Base-by-base conservation (phyloP, 2,329 filamentous ascomycete species). In the Dactylonectria estremocensis region DNA sequence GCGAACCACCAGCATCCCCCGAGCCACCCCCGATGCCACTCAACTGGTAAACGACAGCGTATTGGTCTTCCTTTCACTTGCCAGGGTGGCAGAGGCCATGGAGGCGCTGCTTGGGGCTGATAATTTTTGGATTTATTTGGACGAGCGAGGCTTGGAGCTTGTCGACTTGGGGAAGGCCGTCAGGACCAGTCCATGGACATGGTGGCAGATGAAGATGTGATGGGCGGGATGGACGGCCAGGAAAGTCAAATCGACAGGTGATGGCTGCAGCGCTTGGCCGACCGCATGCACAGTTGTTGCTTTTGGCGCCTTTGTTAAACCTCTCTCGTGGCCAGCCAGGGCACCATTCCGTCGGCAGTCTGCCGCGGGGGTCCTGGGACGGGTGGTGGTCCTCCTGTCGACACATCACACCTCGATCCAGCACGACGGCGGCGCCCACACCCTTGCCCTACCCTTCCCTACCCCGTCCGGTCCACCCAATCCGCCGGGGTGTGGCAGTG, bases 341-440 rank as follows among this genome's bases (percentile, higher is more conserved):
- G 49, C 61, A 66, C 60, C 67, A 61, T 70, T 62, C 59, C 55
- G 70, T 67, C 52, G 63, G 56, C 54, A 71, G 65, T 69, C 62
- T 61, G 58, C 31, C 54, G 50, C 68, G 63, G 64, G 65, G 66
- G 46, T 16, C 14, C 59, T 28, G 24, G 63, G 66, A 55, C 54
- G 61, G 52, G 49, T 54, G 60, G 60, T 56, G 28, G 64, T 59
- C 56, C 66, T 73, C 56, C 71, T 60, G 62, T 66, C 63, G 71
- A 74, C 61, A 74, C 54, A 72, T 74, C 72, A 75, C 66, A 75
- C 71, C 70, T 75, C 69, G 60, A 74, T 71, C 66, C 67, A 61
- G 66, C 69, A 74, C 65, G 57, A 52, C 56, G 64, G 56, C 72
- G 69, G 64, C 61, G 52, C 58, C 59, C 61, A 71, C 69, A 45